Conservation (phyloP, 257 asterid species). For the Echium plantagineum region DNA sequence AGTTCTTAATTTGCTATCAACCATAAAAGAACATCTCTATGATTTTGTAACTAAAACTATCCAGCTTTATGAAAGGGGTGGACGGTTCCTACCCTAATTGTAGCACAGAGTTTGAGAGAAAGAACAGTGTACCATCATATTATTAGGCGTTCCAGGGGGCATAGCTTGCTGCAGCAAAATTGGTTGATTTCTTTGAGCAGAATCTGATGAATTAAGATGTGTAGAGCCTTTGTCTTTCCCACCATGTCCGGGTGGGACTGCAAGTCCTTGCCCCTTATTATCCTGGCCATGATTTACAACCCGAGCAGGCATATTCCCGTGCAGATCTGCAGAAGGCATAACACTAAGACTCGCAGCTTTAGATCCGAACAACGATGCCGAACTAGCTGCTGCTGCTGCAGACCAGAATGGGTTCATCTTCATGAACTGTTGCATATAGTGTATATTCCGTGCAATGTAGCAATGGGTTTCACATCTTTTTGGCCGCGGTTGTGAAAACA, state of each 20-base stretch:
- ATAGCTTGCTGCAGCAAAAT: slow-evolving; percentile 68
- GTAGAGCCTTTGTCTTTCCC: slow-evolving; percentile 60
- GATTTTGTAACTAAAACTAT: background rate
- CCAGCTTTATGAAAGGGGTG: background rate
- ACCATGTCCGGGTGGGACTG: slow-evolving; percentile 28
- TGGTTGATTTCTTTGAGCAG: slow-evolving; percentile 70
- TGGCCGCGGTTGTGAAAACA: slow-evolving; percentile 70
- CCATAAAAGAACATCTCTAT: background rate
- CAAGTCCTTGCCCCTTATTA: slow-evolving; percentile 32
- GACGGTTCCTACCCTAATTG: background rate
- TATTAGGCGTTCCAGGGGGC: slow-evolving; percentile 69
- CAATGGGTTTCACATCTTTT: slow-evolving; percentile 83
- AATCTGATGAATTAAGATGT: slow-evolving; percentile 30
- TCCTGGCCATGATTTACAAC: slow-evolving; percentile 30
- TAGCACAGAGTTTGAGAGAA: background rate
- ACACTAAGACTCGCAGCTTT: slow-evolving; percentile 46
- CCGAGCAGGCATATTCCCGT: slow-evolving; percentile 30
- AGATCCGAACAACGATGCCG: slow-evolving; percentile 60
- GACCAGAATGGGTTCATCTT: slow-evolving; percentile 77
- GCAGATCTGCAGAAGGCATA: slow-evolving; percentile 44
- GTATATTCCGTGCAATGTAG: slow-evolving; percentile 79
- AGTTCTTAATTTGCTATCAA: background rate
- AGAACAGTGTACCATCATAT: slow-evolving; percentile 42
- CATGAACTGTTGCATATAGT: slow-evolving; percentile 55
- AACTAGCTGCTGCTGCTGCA: slow-evolving; percentile 42